Evolutionary conservation across 1,139 yeast genomes (phyloP), one percentile per base, ranked within the genome.

Genomic region (Debaryomyces fabryi): DNA sequence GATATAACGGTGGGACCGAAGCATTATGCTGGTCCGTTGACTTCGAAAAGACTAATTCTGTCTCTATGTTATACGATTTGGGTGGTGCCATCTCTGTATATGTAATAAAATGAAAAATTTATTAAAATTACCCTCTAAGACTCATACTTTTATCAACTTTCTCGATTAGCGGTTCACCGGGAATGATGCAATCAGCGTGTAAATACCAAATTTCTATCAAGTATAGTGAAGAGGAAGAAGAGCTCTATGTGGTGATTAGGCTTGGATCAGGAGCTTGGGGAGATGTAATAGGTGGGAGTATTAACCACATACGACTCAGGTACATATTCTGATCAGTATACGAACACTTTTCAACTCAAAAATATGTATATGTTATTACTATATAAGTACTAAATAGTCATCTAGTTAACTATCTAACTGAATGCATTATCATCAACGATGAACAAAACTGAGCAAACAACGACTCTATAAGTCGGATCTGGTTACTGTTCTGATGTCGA

Each of bases 1-100:
- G 96, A 69, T 92, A 92, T 47, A 92, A 77, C 7, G 98, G 97
- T 15, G 96, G 88, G 27, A 87, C 86, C 3, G 96, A 86, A 1
- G 97, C 84, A 58, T 86, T 83, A 72, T 85, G 81, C 60, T 84
- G 88, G 69, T 92, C 97, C 6, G 77, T 69, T 52, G 84, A 80
- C 53, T 80, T 81, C 47, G 84, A 71, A 56, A 79, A 79, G 27
- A 90, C 96, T 50, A 90, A 76, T 59, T 88, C 88, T 3, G 97
- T 90, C 58, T 87, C 91, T 44, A 87, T 63, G 44, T 70, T 67
- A 58, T 76, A 78, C 21, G 66, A 53, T 56, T 73, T 72, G 51
- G 67, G 65, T 20, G 66, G 66, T 30, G 60, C 51, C 65, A 59
- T 64, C 6, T 36, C 25, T 49, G 23, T 20, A 37, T 39, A 41